Evolutionary conservation across 208 protist species (phyloP).

Genomic region (Trypanosoma platydactyli): DNA sequence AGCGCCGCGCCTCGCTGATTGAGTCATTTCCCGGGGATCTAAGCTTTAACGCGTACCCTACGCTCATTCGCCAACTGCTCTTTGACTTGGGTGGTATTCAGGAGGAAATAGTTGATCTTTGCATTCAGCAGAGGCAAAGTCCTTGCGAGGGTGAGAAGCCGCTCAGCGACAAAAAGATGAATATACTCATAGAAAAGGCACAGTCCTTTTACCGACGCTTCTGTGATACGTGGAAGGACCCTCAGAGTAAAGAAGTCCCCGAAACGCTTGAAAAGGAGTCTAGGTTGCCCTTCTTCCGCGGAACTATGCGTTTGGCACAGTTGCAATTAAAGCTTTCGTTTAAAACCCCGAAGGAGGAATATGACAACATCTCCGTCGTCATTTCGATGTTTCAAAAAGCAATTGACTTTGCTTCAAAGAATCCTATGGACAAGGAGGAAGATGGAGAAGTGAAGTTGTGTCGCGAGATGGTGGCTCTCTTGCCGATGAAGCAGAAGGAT

Average conservation of each 20-base stretch:
- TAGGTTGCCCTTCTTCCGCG: conserved; percentile 73
- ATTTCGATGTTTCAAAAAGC: conserved; percentile 54
- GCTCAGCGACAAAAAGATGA: conserved; percentile 67
- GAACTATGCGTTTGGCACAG: conserved; percentile 73
- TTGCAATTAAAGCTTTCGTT: conserved; percentile 49
- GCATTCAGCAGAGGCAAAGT: conserved; percentile 55
- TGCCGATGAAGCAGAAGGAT: conserved; percentile 75
- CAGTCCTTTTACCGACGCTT: conserved; percentile 70
- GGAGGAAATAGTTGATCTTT: conserved; percentile 68
- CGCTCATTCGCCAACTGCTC: conserved; percentile 74
- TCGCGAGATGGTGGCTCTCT: conserved; percentile 68
- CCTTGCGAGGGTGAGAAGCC: conserved; percentile 47
- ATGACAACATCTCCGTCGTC: conserved; percentile 58
- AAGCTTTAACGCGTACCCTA: conserved; percentile 87
- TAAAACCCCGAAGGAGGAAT: conserved; percentile 67
- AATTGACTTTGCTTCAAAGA: conserved; percentile 60
- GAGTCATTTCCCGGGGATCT: conserved; percentile 76
- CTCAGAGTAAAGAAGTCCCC: conserved; percentile 45
- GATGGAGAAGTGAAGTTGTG: conserved; percentile 61
- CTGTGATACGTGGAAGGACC: conserved; percentile 74
- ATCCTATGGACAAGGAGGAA: conserved; percentile 33
- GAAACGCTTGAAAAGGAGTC: conserved; percentile 63
- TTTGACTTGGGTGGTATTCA: conserved; percentile 82
- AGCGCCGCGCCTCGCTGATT: conserved; percentile 61
- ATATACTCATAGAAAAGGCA: conserved; percentile 56